phyloP scores from a whole-genome alignment of 441 rosid species.

The Syzygium syzygioides region DNA sequence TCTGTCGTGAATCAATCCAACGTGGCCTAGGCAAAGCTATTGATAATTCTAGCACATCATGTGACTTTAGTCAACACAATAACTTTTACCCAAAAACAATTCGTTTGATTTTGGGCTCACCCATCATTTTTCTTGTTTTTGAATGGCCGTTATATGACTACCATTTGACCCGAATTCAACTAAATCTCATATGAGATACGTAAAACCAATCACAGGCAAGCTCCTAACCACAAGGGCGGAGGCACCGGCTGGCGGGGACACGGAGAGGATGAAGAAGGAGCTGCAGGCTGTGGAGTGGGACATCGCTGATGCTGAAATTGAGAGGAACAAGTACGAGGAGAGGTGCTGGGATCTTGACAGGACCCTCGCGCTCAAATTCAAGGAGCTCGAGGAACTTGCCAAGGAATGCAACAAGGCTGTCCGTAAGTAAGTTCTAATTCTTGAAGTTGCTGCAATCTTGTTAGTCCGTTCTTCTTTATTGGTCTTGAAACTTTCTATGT shows the following conservation, averaged over 20 bases:
- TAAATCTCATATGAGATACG: not conserved
- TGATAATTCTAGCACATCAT: not conserved
- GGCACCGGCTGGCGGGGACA: not conserved
- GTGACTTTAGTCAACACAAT: not conserved
- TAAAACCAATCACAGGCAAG: not conserved
- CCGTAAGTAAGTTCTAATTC: constrained; percentile 37
- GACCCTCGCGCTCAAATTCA: constrained; percentile 35
- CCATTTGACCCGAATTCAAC: not conserved
- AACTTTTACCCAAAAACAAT: not conserved
- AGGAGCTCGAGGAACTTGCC: constrained; percentile 58
- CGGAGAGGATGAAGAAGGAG: too few relatives aligned
- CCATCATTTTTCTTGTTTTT: not conserved
- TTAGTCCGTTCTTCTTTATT: not conserved
- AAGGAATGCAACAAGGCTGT: constrained; percentile 76
- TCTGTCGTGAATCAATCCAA: not conserved
- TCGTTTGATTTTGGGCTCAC: not conserved
- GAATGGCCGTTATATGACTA: too few relatives aligned
- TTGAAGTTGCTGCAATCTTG: not conserved
- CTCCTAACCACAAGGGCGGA: not conserved
- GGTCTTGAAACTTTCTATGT: not conserved
- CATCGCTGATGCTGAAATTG: too few relatives aligned
- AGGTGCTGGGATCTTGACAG: constrained; percentile 2
- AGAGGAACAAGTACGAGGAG: too few relatives aligned
- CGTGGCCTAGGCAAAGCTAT: not conserved
- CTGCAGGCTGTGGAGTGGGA: too few relatives aligned